Base-by-base conservation (phyloP, 1,139 yeast genomes). In the Suhomyces anneliseae region DNA sequence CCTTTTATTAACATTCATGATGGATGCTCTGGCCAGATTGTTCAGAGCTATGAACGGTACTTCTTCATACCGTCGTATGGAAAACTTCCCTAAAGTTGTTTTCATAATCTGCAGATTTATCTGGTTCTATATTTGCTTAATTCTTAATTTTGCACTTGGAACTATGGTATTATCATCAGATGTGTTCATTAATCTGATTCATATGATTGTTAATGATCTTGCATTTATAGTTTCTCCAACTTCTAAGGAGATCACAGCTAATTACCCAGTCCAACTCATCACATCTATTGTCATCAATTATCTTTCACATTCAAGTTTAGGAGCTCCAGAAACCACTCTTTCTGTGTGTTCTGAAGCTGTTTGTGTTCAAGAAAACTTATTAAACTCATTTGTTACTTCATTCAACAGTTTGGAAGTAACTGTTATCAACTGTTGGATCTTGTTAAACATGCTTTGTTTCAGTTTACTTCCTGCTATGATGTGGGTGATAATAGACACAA, bases 381-480 rank as follows among this genome's bases (percentile, higher is more conserved):
- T 49, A 35, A 29, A n/a, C 24, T 27, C 39, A 19, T 47, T 49
- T 10, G 47, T 43, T 29, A 38, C 43, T 7, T 45, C 53, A 14
- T 46, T 52, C 36, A 40, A 47, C 35, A 39, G 42, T 14, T 41
- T 54, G 35, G 42, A 49, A 36, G 38, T 39, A 15, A 49, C 27
- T 7, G 39, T 53, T n/a, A 43, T 49, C n/a, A 56, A 58, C 42
- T 59, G 66, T 45, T 58, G 65, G 55, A 45, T 57, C 14, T 61
- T 65, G 5, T 54, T 65, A 39, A 61, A 60, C 38, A 49, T 58
- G 14, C 56, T 59, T 33, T 57, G 67, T 31, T 66, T 66, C 45
- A 60, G 63, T 11, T 40, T 65, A 9, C 52, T 62, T 5, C 73
- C 74, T 11, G 51, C 64, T 36, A 44, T 64, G 24, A 50, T 65